These are phyloP conservation scores for Lignosus rhinocerotis DNA, from an alignment of 1,284 basidiomycete genomes.

Conservation along the genomic window DNA sequence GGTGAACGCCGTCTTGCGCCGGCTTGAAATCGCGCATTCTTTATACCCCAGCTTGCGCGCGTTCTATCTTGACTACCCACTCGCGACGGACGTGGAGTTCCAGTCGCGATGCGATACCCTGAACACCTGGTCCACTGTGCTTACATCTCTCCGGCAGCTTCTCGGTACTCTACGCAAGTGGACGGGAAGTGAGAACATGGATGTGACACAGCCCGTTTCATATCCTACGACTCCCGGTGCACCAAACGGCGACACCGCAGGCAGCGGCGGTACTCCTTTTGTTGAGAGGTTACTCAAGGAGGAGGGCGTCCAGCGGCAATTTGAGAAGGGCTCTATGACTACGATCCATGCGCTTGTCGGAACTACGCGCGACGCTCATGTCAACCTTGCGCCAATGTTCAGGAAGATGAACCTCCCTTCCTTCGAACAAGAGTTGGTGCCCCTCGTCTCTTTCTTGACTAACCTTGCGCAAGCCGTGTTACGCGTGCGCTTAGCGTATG, in stretches of 20 bases:
- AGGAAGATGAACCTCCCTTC: slow-evolving; percentile 87
- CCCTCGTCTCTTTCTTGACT: slow-evolving; percentile 94
- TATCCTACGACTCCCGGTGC: slow-evolving; percentile 19
- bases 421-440: slow-evolving; percentile 91
- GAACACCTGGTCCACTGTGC: slow-evolving; percentile 86
- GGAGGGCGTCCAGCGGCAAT: slow-evolving; percentile 91
- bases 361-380: slow-evolving; percentile 86
- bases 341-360: slow-evolving; percentile 87
- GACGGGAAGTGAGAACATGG: slow-evolving; percentile 90
- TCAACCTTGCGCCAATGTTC: slow-evolving; percentile 76
- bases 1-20: slow-evolving; percentile 74
- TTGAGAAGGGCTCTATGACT: slow-evolving; percentile 90
- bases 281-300: slow-evolving; percentile 96
- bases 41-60: slow-evolving; percentile 87
- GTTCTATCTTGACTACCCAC: slow-evolving; percentile 77
- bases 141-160: slow-evolving; percentile 77
- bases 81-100: slow-evolving; percentile 67
- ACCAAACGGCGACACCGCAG: slow-evolving; percentile 17
- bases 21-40: slow-evolving; percentile 81
- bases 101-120: slow-evolving; percentile 82
- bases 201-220: slow-evolving; percentile 74
- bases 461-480: slow-evolving; percentile 92
- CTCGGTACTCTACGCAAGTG: slow-evolving; percentile 81
- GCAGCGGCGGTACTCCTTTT: slow-evolving; percentile 71
- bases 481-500: slow-evolving; percentile 88